Percentiles rank a stretch among this genome's conserved stretches.
phyloP scores from a whole-genome alignment of 1,284 basidiomycete genomes.

The Amylostereum areolatum region DNA sequence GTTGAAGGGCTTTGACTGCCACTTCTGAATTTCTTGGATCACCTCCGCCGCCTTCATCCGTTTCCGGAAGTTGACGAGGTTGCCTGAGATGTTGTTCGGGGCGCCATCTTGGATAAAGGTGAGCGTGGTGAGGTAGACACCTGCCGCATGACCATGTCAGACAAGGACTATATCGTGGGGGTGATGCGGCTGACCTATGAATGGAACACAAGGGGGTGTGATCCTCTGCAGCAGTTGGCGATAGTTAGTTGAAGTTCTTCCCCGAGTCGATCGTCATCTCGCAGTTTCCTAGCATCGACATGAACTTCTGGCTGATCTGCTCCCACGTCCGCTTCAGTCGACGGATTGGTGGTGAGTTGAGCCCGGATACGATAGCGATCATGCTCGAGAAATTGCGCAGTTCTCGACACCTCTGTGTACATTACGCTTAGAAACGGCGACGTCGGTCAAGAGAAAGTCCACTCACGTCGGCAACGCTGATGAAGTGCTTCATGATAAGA shows the following conservation, averaged over 20 bases:
- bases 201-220: constrained; percentile 94
- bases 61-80: constrained; percentile 95
- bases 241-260: constrained; percentile 93
- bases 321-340: constrained; percentile 96
- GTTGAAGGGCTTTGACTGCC: constrained; percentile 91
- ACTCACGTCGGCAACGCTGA: constrained; percentile 88
- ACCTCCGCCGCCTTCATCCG: constrained; percentile 91
- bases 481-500: constrained; percentile 83
- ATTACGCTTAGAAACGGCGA: not conserved
- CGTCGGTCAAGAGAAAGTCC: not conserved
- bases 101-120: constrained; percentile 99
- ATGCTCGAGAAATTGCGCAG: constrained; percentile 95
- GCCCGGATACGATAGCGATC: constrained; percentile 92
- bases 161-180: not conserved
- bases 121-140: constrained; percentile 91
- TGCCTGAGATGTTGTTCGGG: constrained; percentile 75
- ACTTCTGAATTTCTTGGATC: constrained; percentile 93
- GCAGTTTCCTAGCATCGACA: constrained; percentile 63
- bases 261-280: constrained; percentile 84
- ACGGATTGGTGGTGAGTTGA: constrained; percentile 92
- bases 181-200: constrained; percentile 66
- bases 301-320: constrained; percentile 68
- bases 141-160: constrained; percentile 31
- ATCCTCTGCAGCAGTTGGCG: constrained; percentile 81
- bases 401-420: constrained; percentile 74